These are phyloP conservation scores for Salvia rosmarinus DNA, from an alignment of 257 asterid species.

Conservation along the genomic window DNA sequence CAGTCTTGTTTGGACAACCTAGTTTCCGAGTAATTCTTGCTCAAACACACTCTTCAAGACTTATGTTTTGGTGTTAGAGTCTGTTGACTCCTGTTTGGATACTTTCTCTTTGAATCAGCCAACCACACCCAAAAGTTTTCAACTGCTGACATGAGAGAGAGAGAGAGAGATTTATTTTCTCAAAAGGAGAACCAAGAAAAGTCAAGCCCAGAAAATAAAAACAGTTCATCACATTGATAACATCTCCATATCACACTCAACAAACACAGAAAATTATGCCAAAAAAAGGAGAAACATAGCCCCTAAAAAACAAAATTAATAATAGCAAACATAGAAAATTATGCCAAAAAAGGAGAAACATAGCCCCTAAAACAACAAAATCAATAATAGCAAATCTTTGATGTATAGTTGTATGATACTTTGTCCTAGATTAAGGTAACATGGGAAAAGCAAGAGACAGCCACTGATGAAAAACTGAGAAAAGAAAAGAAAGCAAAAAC, in stretches of 20 bases:
- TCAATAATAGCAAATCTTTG: constrained; percentile 32
- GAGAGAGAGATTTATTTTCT: neutral
- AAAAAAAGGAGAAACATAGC: neutral
- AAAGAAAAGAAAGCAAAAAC: constrained; percentile 15
- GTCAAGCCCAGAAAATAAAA: neutral
- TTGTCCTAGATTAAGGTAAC: constrained; percentile 42
- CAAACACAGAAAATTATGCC: constrained; percentile 18
- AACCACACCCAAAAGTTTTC: neutral
- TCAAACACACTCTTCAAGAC: constrained; percentile 5
- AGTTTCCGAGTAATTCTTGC: constrained; percentile 26
- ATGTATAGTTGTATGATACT: constrained; percentile 28
- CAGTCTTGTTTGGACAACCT: constrained; percentile 25
- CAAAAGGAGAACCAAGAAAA: neutral
- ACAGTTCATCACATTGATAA: neutral
- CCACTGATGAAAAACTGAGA: constrained; percentile 37
- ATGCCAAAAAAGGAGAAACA: constrained; percentile 7
- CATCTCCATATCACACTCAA: constrained; percentile 16
- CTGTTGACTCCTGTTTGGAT: constrained; percentile 31
- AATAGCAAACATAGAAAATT: too few species aligned
- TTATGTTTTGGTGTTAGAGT: constrained; percentile 34
- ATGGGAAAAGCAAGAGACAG: constrained; percentile 43
- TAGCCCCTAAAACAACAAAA: constrained; percentile 21
- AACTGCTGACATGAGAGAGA: constrained; percentile 14
- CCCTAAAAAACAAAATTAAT: constrained; percentile 27
- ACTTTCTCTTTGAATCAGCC: constrained; percentile 38